A percentile compares a stretch with the other conserved stretches of the same genome.
phyloP scores from a whole-genome alignment of 1,284 basidiomycete genomes.

The Pholiota adiposa region DNA sequence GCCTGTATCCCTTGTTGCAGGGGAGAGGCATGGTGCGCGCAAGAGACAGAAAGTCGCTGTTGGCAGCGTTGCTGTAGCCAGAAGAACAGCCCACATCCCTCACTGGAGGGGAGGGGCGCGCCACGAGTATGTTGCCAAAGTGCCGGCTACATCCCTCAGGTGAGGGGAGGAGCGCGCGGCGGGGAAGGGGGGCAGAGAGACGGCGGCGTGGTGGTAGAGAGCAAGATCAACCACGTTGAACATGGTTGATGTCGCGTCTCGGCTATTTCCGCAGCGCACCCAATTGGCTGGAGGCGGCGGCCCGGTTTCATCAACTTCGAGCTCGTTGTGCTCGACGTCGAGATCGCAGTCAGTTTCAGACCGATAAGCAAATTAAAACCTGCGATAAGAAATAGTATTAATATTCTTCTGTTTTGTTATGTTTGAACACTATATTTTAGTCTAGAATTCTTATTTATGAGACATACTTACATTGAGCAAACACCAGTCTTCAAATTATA shows the following conservation, averaged over 20 bases:
- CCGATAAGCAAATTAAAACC: background rate
- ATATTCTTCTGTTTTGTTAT: background rate
- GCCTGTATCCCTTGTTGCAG: too few species aligned
- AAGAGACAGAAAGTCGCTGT: too few species aligned
- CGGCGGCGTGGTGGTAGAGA: background rate
- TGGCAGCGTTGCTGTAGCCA: too few species aligned
- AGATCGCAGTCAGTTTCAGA: background rate
- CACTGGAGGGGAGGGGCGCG: background rate
- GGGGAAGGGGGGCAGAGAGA: too few species aligned
- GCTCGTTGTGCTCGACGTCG: background rate
- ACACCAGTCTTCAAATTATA: background rate
- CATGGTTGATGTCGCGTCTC: background rate
- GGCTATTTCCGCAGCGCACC: background rate
- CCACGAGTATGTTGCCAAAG: background rate
- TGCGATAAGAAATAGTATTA: background rate
- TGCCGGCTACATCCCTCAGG: background rate
- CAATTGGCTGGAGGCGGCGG: background rate
- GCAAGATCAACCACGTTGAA: background rate
- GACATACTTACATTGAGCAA: background rate
- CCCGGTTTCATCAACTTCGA: background rate
- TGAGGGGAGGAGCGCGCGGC: background rate
- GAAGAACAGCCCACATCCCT: too few species aligned
- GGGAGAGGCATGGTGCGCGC: too few species aligned
- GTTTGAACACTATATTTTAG: background rate
- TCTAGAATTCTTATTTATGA: background rate